Evolutionary conservation across 352 stramenopile genomes (phyloP), one percentile per base, ranked within the genome.

Genomic region (Blastocystis sp.): DNA sequence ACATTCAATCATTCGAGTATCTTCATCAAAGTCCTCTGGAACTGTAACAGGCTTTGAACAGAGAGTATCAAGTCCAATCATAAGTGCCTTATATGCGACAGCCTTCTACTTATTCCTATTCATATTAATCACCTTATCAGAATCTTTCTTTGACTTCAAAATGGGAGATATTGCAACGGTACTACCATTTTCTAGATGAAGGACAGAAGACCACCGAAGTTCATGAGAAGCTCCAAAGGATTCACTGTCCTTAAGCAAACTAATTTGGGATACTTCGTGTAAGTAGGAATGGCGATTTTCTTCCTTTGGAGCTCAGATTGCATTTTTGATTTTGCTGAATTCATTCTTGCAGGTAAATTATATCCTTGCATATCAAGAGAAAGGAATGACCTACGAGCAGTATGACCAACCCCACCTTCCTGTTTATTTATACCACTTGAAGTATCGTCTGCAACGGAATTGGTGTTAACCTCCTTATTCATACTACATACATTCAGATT

Each of bases 91-190:
- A 27, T 81, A 81, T 5, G 40, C 37, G 11, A 81, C 70, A n/a
- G 70, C 70, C 70, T 81, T 64, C n/a, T 22, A 0, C 3, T 40
- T 42, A 60, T 2, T 5, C n/a, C 13, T 7, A 22, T 51, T 19
- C n/a, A 2, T 48, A 19, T 35, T 11, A 77, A 24, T n/a, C n/a
- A 81, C 70, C 27, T 81, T 60, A 11, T 81, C 70, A 24, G 70
- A 51, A 40, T 81, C 70, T 27, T 81, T 81, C 27, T 81, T 81
- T 11, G 40, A 42, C 22, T 60, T 59, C 22, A 81, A 60, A 60
- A 81, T 62, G 40, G 70, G 70, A 64, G 27, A 81, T 11, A 81
- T 81, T 27, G 70, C 59, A 17, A 81, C 24, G 17, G 17, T 33
- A 40, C 70, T 81, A 24, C 54, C 35, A 42, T 22, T 51, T 33